These are phyloP conservation scores for Leptodontidium sp. DNA, from an alignment of 2,329 filamentous ascomycete species.

Conservation along the genomic window DNA sequence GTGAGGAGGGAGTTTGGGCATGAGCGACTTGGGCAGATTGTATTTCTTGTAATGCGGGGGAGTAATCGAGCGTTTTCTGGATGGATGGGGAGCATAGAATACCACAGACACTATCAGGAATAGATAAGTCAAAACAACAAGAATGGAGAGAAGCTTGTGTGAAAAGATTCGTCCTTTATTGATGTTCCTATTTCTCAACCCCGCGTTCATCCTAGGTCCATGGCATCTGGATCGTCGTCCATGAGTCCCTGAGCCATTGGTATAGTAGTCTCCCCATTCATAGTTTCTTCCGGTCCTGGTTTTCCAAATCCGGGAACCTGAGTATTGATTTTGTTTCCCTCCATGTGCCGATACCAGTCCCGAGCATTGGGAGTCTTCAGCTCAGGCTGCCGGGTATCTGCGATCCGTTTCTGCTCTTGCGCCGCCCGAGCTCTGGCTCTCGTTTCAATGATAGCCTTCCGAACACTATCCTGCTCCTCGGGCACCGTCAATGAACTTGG, in stretches of 20 bases:
- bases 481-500: slow-evolving; percentile 80
- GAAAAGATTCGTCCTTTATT: slow-evolving; percentile 31
- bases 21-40: slow-evolving; percentile 20
- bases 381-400: slow-evolving; percentile 31
- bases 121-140: slow-evolving; percentile 39
- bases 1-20: slow-evolving; percentile 4
- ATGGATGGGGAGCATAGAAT: slow-evolving; percentile 5
- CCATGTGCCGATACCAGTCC: slow-evolving; percentile 32
- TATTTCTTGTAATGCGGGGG: slow-evolving; percentile 36
- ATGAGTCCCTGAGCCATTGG: slow-evolving; percentile 14
- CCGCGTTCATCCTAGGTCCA: slow-evolving; percentile 63
- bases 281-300: slow-evolving; percentile 18
- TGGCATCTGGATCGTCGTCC: slow-evolving; percentile 65
- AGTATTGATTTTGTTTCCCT: slow-evolving; percentile 18
- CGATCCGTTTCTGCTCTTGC: slow-evolving; percentile 55
- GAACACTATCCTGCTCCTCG: slow-evolving; percentile 77
- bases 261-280: slow-evolving; percentile 23
- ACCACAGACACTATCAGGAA: slow-evolving; percentile 46
- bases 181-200: slow-evolving; percentile 22
- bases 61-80: slow-evolving; percentile 36
- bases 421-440: slow-evolving; percentile 71
- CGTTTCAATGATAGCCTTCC: slow-evolving; percentile 84
- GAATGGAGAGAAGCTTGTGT: slow-evolving; percentile 31
- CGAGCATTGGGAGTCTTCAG: slow-evolving; percentile 33
- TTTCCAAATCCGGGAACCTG: neutral